Evolutionary conservation across 1,284 basidiomycete genomes (phyloP), one percentile per base, ranked within the genome.

Genomic region (Agaricales sp.): DNA sequence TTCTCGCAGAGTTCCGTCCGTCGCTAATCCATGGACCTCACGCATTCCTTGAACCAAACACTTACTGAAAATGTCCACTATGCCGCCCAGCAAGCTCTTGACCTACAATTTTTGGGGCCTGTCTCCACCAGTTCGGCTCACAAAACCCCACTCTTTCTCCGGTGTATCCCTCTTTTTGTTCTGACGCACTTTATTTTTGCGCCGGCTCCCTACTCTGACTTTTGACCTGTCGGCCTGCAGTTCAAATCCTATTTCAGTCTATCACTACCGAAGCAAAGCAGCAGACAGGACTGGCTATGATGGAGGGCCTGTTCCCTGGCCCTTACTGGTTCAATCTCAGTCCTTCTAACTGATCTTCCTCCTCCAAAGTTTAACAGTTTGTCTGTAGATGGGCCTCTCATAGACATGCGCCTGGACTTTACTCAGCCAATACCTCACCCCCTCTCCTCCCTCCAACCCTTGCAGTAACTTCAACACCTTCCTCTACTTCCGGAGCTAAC

Each of bases 371-470:
- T 39, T n/a, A 30, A 43, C 26, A 18, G 38, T 37, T 20, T 12
- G 12, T 24, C n/a, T n/a, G 51, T 61, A 60, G 62, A 23, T 71
- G 65, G 63, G 74, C 74, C 56, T 82, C 55, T 74, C 79, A 1
- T 80, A 83, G 59, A 66, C 73, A n/a, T 80, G 78, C 75, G 63
- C 67, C 1, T 82, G 81, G 81, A 78, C 80, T 1, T 61, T 82
- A 12, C 67, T 85, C 14, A 68, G 75, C 20, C 78, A 74, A 0
- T 81, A 78, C 60, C 67, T 85, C 55, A 62, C 67, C 2, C 61
- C 60, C 6, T 87, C 83, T 62, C 83, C 82, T 0, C 62, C 66
- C 1, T 67, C 71, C 51, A 84, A 82, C 59, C 75, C 76, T 2
- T 61, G 61, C 16, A 72, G 84, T 55, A 67, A 68, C 50, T 81